Percentiles rank a stretch among this genome's conserved stretches.
These are phyloP conservation scores for Rhodotorula taiwanensis DNA, from an alignment of 768 basidiomycete genomes.

Conservation along the genomic window DNA sequence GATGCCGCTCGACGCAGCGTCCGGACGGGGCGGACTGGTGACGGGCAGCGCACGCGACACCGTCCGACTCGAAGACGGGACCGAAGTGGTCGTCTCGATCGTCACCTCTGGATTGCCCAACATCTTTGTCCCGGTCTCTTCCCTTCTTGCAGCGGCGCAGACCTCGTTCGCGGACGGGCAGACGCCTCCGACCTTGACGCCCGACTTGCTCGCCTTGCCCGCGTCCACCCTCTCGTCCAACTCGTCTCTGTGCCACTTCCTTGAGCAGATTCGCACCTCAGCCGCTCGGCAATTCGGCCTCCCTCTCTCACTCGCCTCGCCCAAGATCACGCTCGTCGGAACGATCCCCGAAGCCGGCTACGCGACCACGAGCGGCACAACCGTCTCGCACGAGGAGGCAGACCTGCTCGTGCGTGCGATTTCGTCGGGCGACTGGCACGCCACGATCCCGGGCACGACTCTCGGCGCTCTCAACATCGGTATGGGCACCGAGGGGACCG, in stretches of 20 bases:
- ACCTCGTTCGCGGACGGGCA: neutral
- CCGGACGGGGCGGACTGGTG: neutral
- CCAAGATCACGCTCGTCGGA: slow-evolving; percentile 29
- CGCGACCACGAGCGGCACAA: neutral
- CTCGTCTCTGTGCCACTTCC: slow-evolving; percentile 6
- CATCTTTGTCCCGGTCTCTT: slow-evolving; percentile 25
- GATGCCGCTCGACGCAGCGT: slow-evolving; percentile 20
- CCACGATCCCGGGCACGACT: slow-evolving; percentile 35
- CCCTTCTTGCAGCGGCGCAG: neutral
- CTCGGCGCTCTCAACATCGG: slow-evolving; percentile 31
- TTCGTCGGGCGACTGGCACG: slow-evolving; percentile 30
- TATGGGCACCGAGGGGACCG: slow-evolving; percentile 12
- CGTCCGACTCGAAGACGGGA: slow-evolving; percentile 13
- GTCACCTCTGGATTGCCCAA: slow-evolving; percentile 32
- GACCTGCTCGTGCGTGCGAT: slow-evolving; percentile 29
- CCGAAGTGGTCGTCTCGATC: slow-evolving; percentile 22
- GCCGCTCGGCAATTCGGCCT: slow-evolving; percentile 14
- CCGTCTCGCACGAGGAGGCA: neutral
- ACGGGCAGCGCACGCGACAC: slow-evolving; percentile 14
- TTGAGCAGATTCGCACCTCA: slow-evolving; percentile 21
- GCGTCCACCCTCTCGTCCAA: slow-evolving; percentile 4
- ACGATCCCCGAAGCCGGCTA: slow-evolving; percentile 7
- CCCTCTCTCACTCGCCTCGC: slow-evolving; percentile 23
- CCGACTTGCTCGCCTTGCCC: slow-evolving; percentile 14
- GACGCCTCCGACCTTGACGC: no score